phyloP scores from a whole-genome alignment of 2,329 filamentous ascomycete species.

The Penicillium sp. region DNA sequence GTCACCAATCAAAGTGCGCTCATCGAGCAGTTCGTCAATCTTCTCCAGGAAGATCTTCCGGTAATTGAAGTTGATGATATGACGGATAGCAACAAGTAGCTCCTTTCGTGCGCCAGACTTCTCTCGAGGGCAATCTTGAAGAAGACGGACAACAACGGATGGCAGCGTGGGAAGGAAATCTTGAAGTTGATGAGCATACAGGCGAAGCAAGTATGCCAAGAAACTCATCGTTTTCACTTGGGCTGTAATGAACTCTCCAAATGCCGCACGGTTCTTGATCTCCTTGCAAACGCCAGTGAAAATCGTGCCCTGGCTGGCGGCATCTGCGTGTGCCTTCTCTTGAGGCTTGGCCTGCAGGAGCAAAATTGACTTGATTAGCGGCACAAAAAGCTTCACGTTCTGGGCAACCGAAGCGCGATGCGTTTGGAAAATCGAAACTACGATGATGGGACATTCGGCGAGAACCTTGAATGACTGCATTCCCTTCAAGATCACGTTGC shows the following conservation, averaged over 20 bases:
- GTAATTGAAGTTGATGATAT: slow-evolving; percentile 99
- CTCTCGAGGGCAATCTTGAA: slow-evolving; percentile 93
- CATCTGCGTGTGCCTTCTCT: slow-evolving; percentile 87
- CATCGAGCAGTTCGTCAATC: slow-evolving; percentile 93
- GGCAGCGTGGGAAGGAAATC: slow-evolving; percentile 89
- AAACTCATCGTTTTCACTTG: slow-evolving; percentile 99
- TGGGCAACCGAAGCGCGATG: slow-evolving; percentile 78
- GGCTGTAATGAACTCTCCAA: slow-evolving; percentile 96
- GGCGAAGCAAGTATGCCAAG: slow-evolving; percentile 85
- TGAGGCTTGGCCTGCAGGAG: slow-evolving; percentile 90
- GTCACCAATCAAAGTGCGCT: slow-evolving; percentile 92
- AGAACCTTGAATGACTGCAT: slow-evolving; percentile 99
- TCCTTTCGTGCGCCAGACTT: slow-evolving; percentile 95
- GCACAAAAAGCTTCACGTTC: slow-evolving; percentile 91
- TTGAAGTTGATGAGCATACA: slow-evolving; percentile 82
- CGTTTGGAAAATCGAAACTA: slow-evolving; percentile 96
- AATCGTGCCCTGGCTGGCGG: slow-evolving; percentile 75
- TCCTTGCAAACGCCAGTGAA: slow-evolving; percentile 93
- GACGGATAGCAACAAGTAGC: slow-evolving; percentile 90
- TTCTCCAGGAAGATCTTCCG: slow-evolving; percentile 91
- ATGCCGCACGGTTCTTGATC: slow-evolving; percentile 91
- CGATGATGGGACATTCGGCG: slow-evolving; percentile 96
- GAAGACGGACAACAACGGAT: slow-evolving; percentile 83
- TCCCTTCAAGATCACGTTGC: slow-evolving; percentile 81
- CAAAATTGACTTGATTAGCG: slow-evolving; percentile 88